Evolutionary conservation across 768 basidiomycete species (phyloP).

Genomic region (Steccherinum ochraceum): DNA sequence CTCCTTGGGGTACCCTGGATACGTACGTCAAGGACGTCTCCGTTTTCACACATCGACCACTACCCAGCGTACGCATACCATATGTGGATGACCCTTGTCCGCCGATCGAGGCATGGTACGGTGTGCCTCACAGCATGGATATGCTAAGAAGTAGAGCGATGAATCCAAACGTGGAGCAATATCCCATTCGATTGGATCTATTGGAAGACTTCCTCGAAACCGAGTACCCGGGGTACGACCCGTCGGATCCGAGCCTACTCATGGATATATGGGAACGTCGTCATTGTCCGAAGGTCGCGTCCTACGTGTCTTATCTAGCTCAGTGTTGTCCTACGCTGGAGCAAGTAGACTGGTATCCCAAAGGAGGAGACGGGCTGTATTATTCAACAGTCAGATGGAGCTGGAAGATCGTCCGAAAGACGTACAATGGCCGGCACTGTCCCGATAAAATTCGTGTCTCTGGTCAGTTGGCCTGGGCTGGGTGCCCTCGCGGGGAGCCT

Average conservation of each 20-base stretch:
- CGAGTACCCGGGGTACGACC: not conserved
- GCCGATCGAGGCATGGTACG: not conserved
- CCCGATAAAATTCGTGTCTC: not conserved
- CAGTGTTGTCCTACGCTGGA: constrained; percentile 10
- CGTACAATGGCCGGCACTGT: not conserved
- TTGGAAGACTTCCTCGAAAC: not conserved
- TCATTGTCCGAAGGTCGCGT: not conserved
- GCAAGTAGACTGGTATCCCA: constrained; percentile 11
- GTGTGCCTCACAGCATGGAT: not conserved
- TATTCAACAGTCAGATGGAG: not conserved
- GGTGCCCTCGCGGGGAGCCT: not conserved
- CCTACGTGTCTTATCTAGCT: constrained; percentile 4
- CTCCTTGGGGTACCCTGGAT: too few relatives aligned
- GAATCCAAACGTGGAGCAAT: not conserved
- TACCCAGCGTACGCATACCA: too few relatives aligned
- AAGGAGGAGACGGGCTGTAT: not conserved
- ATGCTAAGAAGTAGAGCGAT: not conserved
- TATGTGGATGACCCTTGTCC: not conserved
- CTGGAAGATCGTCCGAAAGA: constrained; percentile 10
- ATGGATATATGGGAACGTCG: constrained; percentile 1
- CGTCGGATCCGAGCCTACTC: not conserved
- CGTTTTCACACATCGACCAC: too few relatives aligned
- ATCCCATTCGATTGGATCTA: not conserved
- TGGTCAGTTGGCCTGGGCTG: constrained; percentile 5
- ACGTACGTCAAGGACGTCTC: too few relatives aligned